Evolutionary conservation across 768 basidiomycete genomes (phyloP).

Genomic region (Rhizopogon roseolus): DNA sequence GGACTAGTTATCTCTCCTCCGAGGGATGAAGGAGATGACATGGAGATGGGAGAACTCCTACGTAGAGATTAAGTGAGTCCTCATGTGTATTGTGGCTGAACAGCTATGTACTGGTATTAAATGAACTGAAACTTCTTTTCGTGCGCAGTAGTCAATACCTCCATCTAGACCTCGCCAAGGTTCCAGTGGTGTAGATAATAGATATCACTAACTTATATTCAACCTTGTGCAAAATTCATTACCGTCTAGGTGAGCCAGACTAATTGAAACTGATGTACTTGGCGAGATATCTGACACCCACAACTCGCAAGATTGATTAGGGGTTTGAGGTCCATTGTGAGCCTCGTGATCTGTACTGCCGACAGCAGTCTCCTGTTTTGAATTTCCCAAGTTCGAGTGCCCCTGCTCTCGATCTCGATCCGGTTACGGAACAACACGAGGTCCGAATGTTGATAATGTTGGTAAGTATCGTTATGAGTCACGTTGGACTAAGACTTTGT

Average conservation of each 20-base stretch:
- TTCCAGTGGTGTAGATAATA: neutral
- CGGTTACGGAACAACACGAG: neutral
- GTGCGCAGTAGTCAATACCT: neutral
- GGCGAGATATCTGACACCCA: neutral
- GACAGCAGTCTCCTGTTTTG: neutral
- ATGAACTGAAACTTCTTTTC: neutral
- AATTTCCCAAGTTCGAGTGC: neutral
- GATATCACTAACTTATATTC: neutral
- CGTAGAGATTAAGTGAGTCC: constrained; percentile 55
- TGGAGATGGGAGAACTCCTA: constrained; percentile 49
- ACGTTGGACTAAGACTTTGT: neutral
- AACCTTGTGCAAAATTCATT: neutral
- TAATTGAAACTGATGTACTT: neutral
- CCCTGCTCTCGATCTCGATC: neutral
- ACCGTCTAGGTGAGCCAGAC: neutral
- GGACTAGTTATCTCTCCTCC: constrained; percentile 55
- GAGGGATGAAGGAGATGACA: constrained; percentile 44
- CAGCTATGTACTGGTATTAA: neutral
- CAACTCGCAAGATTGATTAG: neutral
- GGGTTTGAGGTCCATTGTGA: neutral
- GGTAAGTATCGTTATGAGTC: neutral
- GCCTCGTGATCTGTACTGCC: neutral
- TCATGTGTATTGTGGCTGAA: neutral
- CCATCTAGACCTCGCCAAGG: neutral
- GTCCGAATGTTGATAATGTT: neutral